Conservation (phyloP, 2,329 filamentous ascomycete species). For the Metarhizium humberi region DNA sequence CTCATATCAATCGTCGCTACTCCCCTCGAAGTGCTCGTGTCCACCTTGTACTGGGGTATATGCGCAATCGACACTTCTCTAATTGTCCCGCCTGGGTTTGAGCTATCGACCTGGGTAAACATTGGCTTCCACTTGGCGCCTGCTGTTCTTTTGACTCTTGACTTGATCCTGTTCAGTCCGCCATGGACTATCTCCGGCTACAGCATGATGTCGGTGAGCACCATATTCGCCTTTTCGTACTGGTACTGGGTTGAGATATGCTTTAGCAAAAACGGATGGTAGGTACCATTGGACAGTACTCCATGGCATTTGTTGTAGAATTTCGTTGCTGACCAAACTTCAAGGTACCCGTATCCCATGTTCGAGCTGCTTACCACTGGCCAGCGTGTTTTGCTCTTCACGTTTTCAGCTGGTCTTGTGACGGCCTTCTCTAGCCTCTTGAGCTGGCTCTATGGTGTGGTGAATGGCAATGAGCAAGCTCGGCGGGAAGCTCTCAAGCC, state of each 20-base stretch:
- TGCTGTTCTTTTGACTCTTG: slow-evolving; percentile 52
- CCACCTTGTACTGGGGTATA: slow-evolving; percentile 64
- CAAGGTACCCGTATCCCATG: slow-evolving; percentile 77
- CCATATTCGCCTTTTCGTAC: slow-evolving; percentile 53
- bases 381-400: slow-evolving; percentile 62
- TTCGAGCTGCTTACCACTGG: slow-evolving; percentile 58
- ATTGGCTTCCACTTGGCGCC: slow-evolving; percentile 59
- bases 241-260: slow-evolving; percentile 73
- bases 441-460: slow-evolving; percentile 57
- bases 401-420: slow-evolving; percentile 61
- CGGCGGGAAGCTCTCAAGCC: slow-evolving; percentile 18
- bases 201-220: slow-evolving; percentile 49
- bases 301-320: neutral
- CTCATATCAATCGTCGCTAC: slow-evolving; percentile 53
- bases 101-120: slow-evolving; percentile 47
- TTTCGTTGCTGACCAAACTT: neutral
- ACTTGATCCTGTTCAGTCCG: slow-evolving; percentile 60
- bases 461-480: slow-evolving; percentile 48
- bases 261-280: slow-evolving; percentile 57
- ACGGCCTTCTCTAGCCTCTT: slow-evolving; percentile 58
- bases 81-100: slow-evolving; percentile 44
- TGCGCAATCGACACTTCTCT: slow-evolving; percentile 44
- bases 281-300: slow-evolving; percentile 16
- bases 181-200: slow-evolving; percentile 59
- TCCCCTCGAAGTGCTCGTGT: slow-evolving; percentile 63